phyloP scores from a whole-genome alignment of 2,329 filamentous ascomycete genomes.

The Neocatenulostroma microsporum region DNA sequence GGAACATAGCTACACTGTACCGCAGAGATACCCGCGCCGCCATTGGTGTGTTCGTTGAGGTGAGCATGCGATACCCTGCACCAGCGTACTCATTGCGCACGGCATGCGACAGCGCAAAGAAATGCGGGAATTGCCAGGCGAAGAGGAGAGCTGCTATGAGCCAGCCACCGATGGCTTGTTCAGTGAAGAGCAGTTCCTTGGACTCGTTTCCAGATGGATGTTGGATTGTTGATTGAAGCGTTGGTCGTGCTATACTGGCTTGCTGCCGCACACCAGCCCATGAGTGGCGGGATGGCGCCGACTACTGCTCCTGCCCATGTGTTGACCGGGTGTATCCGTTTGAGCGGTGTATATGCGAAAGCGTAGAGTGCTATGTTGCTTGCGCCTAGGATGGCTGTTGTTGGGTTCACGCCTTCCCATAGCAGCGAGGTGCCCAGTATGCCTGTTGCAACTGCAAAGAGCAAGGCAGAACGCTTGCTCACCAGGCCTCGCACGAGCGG shows the following conservation, averaged over 20 bases:
- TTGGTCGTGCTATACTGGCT: slow-evolving; percentile 62
- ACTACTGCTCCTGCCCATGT: slow-evolving; percentile 94
- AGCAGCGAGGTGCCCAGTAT: slow-evolving; percentile 61
- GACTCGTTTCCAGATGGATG: slow-evolving; percentile 23
- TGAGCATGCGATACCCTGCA: slow-evolving; percentile 63
- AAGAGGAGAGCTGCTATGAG: slow-evolving; percentile 76
- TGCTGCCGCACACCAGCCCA: slow-evolving; percentile 96
- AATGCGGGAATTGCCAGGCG: slow-evolving; percentile 97
- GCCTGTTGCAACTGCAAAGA: slow-evolving; percentile 73
- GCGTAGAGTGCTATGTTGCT: slow-evolving; percentile 86
- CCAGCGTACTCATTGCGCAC: slow-evolving; percentile 82
- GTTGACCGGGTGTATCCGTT: slow-evolving; percentile 76
- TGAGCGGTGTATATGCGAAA: slow-evolving; percentile 85
- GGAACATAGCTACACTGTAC: slow-evolving; percentile 79
- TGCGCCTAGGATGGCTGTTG: slow-evolving; percentile 75
- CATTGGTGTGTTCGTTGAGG: slow-evolving; percentile 76
- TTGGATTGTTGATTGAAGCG: slow-evolving; percentile 10
- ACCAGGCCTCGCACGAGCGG: slow-evolving; percentile 80
- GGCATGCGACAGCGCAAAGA: slow-evolving; percentile 84
- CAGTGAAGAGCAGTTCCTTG: slow-evolving; percentile 29
- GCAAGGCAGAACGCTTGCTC: slow-evolving; percentile 58
- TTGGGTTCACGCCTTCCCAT: slow-evolving; percentile 88
- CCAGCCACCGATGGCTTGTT: slow-evolving; percentile 63
- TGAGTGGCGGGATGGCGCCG: slow-evolving; percentile 86
- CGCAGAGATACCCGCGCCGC: slow-evolving; percentile 82